Conservation (phyloP, 2,329 filamentous ascomycete genomes). For the Coniochaeta sp. region DNA sequence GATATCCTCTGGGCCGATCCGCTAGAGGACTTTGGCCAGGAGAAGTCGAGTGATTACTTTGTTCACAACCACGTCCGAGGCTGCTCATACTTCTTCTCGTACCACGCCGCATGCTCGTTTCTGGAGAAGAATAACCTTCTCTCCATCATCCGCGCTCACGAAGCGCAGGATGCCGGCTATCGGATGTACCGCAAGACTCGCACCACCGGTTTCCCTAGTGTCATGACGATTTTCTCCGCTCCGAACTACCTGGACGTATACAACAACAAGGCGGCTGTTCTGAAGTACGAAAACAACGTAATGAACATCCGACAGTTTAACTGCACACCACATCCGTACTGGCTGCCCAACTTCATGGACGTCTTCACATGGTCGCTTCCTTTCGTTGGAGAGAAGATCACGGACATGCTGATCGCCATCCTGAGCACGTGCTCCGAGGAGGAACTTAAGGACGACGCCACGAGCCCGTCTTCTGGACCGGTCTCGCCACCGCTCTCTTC, state of each 20-base stretch:
- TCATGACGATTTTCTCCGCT: slow-evolving; percentile 99
- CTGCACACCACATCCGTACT: slow-evolving; percentile 98
- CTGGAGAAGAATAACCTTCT: slow-evolving; percentile 98
- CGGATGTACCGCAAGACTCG: slow-evolving; percentile 98
- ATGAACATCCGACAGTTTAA: slow-evolving; percentile 99
- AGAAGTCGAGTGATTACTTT: slow-evolving; percentile 97
- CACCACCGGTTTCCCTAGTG: slow-evolving; percentile 95
- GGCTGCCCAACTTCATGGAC: slow-evolving; percentile 99
- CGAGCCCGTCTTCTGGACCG: slow-evolving; percentile 52
- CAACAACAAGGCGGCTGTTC: slow-evolving; percentile 98
- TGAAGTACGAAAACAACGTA: slow-evolving; percentile 99
- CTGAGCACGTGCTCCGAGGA: slow-evolving; percentile 99
- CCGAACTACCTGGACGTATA: slow-evolving; percentile 99
- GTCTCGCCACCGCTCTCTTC: slow-evolving; percentile 57
- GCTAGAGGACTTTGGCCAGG: slow-evolving; percentile 95
- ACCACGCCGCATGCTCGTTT: slow-evolving; percentile 93
- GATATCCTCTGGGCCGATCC: slow-evolving; percentile 99
- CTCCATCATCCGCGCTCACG: slow-evolving; percentile 94
- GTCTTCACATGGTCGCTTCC: slow-evolving; percentile 99
- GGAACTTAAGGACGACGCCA: slow-evolving; percentile 81
- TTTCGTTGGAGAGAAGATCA: slow-evolving; percentile 98
- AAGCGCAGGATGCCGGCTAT: slow-evolving; percentile 97
- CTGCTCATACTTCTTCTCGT: slow-evolving; percentile 99
- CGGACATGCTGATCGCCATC: slow-evolving; percentile 98
- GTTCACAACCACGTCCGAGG: slow-evolving; percentile 97